These are phyloP conservation scores for Rhamnella rubrinervis DNA, from an alignment of 331 rosid genomes.

Conservation along the genomic window DNA sequence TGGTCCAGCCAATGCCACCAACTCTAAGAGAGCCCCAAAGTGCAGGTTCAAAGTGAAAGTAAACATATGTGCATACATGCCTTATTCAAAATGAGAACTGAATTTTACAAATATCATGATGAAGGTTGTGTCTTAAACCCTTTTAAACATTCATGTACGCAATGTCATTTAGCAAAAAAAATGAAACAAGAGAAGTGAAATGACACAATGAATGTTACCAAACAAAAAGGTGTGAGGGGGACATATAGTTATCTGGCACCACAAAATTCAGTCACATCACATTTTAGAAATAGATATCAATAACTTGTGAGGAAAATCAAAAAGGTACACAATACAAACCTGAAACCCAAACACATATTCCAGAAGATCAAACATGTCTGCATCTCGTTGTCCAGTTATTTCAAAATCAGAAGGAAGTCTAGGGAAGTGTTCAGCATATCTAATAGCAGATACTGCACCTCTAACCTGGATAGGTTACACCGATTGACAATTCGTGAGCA, in stretches of 20 bases:
- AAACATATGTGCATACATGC: no score
- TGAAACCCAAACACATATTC: constrained; percentile 90
- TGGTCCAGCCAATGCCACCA: no score
- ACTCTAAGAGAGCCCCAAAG: no score
- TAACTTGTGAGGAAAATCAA: constrained; percentile 6
- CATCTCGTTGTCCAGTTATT: constrained; percentile 68
- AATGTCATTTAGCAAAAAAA: no score
- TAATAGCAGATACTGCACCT: constrained; percentile 78
- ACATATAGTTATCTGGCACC: no score
- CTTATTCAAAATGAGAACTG: no score
- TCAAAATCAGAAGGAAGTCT: constrained; percentile 72
- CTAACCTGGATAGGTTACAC: constrained; percentile 59
- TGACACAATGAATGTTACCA: background rate
- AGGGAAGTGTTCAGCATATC: constrained; percentile 77
- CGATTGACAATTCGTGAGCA: constrained; percentile 28
- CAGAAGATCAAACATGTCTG: constrained; percentile 90
- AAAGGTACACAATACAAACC: constrained; percentile 57
- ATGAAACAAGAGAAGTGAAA: no score
- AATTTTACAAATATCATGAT: no score
- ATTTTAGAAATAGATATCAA: constrained; percentile 26
- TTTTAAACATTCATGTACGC: no score
- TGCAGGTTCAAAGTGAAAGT: no score
- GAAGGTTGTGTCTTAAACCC: no score
- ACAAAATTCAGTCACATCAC: background rate
- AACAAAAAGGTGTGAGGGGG: background rate